Evolutionary conservation across 805 yeast genomes (phyloP).

Genomic region (Nakazawaea populi): DNA sequence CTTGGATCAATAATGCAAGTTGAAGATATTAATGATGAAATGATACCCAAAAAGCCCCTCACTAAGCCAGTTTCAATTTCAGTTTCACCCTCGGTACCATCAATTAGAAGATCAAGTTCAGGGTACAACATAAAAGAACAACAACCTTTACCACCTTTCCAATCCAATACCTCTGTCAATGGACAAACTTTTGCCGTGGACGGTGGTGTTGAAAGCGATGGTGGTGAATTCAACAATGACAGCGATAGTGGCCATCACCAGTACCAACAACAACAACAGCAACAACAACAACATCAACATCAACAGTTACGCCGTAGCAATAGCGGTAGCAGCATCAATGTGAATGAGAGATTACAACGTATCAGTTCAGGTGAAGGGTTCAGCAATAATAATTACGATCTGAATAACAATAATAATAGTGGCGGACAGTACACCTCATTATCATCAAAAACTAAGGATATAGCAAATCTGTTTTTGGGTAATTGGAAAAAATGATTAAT

Average conservation of each 20-base stretch:
- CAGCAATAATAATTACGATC: background rate
- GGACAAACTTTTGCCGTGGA: background rate
- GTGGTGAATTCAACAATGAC: slow-evolving; percentile 1
- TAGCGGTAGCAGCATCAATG: background rate
- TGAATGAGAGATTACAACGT: slow-evolving; percentile 1
- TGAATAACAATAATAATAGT: background rate
- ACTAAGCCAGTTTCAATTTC: background rate
- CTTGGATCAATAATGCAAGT: slow-evolving; percentile 18
- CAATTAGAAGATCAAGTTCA: background rate
- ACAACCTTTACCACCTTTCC: slow-evolving; percentile 11
- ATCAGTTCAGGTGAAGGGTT: slow-evolving; percentile 2
- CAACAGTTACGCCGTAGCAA: background rate
- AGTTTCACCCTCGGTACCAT: background rate
- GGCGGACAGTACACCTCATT: background rate
- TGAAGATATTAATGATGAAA: slow-evolving; percentile 15
- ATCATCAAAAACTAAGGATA: slow-evolving; percentile 6
- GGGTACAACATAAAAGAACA: slow-evolving; percentile 6
- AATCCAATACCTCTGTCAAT: slow-evolving; percentile 6
- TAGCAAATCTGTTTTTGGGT: slow-evolving; percentile 6
- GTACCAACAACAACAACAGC: too few species aligned
- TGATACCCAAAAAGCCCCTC: background rate
- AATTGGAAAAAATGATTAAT: slow-evolving; percentile 7
- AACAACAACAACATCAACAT: background rate
- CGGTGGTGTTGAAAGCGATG: slow-evolving; percentile 26
- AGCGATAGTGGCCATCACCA: too few species aligned